These are phyloP conservation scores for Emergomyces orientalis DNA, from an alignment of 2,329 filamentous ascomycete species.

Conservation along the genomic window DNA sequence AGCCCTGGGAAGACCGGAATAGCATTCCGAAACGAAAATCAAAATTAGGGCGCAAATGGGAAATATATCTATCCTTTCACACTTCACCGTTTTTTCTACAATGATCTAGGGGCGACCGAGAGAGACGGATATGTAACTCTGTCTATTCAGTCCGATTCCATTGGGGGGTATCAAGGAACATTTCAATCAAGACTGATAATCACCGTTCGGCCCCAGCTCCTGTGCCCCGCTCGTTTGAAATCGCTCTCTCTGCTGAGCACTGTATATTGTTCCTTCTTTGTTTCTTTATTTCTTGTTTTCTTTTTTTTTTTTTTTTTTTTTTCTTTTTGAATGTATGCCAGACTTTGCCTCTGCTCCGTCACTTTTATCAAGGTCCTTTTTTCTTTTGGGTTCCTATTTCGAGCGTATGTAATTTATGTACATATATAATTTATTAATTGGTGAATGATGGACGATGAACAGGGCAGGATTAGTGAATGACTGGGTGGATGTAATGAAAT, in stretches of 20 bases:
- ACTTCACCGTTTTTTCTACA: too few species aligned
- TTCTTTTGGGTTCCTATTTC: not conserved
- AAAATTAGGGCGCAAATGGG: too few species aligned
- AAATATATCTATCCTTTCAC: too few species aligned
- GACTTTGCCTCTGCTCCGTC: not conserved
- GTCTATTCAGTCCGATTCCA: too few species aligned
- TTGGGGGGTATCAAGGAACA: too few species aligned
- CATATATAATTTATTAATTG: not conserved
- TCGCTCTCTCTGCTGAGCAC: not conserved
- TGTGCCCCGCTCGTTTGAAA: not conserved
- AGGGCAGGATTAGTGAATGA: too few species aligned
- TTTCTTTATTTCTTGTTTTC: not conserved
- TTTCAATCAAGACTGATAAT: not conserved
- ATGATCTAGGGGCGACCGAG: too few species aligned
- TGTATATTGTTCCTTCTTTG: too few species aligned
- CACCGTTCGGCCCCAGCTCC: not conserved
- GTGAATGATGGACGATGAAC: not conserved
- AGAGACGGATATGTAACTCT: too few species aligned
- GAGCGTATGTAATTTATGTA: not conserved
- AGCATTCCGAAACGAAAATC: too few species aligned
- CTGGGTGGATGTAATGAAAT: too few species aligned
- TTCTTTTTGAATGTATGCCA: not conserved
- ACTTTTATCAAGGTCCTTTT: not conserved
- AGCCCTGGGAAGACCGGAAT: too few species aligned
- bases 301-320: not conserved